Evolutionary conservation across 768 basidiomycete genomes (phyloP).

Genomic region (Mycena galopus): DNA sequence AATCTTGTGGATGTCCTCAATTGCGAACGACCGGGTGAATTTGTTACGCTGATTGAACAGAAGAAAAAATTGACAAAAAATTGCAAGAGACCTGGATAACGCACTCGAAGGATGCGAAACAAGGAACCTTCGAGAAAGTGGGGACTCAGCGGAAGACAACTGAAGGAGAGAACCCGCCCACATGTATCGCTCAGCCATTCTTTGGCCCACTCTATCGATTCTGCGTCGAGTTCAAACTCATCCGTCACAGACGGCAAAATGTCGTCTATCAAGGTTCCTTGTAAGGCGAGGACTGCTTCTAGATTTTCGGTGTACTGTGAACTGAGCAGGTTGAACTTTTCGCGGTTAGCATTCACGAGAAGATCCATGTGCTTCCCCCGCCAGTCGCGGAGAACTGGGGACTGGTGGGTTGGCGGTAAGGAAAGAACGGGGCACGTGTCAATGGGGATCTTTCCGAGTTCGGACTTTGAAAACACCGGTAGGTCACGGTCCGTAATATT

Average conservation of each 20-base stretch:
- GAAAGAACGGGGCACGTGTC: slow-evolving; percentile 20
- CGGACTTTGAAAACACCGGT: slow-evolving; percentile 25
- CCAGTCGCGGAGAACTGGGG: slow-evolving; percentile 26
- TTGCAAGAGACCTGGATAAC: slow-evolving; percentile 41
- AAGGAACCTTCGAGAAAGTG: slow-evolving; percentile 57
- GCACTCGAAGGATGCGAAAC: slow-evolving; percentile 74
- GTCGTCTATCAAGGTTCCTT: slow-evolving; percentile 64
- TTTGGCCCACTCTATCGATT: slow-evolving; percentile 63
- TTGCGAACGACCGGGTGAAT: slow-evolving; percentile 71
- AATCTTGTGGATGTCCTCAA: slow-evolving; percentile 69
- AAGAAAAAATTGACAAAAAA: slow-evolving; percentile 23
- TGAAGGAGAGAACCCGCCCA: slow-evolving; percentile 50
- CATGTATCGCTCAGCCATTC: slow-evolving; percentile 78
- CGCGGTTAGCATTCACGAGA: slow-evolving; percentile 60
- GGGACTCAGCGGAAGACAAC: slow-evolving; percentile 12
- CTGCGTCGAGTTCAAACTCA: slow-evolving; percentile 66
- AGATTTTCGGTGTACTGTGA: slow-evolving; percentile 63
- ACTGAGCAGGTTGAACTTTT: slow-evolving; percentile 44
- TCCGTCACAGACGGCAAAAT: slow-evolving; percentile 71
- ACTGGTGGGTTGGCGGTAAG: not conserved
- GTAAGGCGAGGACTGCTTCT: slow-evolving; percentile 60
- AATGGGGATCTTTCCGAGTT: slow-evolving; percentile 13
- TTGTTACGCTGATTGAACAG: slow-evolving; percentile 67
- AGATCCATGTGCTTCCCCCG: slow-evolving; percentile 51
- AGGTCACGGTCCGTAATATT: not conserved